These are phyloP conservation scores for Helianthus annuus DNA, from an alignment of 129 eudicot species.

Conservation along the genomic window DNA sequence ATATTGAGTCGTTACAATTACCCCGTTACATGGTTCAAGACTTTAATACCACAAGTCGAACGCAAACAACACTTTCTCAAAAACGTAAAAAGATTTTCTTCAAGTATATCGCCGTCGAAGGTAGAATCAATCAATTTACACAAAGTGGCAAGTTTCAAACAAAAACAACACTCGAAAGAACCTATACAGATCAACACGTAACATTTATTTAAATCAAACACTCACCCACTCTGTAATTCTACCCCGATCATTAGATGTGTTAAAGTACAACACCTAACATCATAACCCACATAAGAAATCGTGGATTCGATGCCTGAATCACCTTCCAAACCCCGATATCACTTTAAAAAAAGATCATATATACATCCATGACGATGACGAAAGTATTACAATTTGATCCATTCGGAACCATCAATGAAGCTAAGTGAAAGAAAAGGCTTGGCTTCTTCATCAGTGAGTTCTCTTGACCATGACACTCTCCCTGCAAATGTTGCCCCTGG, in stretches of 20 bases:
- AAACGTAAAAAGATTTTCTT: background rate
- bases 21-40: background rate
- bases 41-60: background rate
- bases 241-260: conserved; percentile 9
- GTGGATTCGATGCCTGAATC: conserved; percentile 19
- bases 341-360: conserved; percentile 17
- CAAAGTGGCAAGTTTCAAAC: background rate
- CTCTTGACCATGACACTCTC: conserved; percentile 96
- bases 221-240: background rate
- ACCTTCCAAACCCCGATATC: background rate
- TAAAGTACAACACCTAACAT: conserved; percentile 22
- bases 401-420: conserved; percentile 95
- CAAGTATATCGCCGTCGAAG: background rate
- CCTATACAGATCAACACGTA: background rate
- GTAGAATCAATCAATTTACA: background rate
- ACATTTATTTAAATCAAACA: conserved; percentile 11
- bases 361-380: conserved; percentile 7
- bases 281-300: conserved; percentile 15
- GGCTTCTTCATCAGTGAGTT: conserved; percentile 90
- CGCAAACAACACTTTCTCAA: background rate
- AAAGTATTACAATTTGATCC: conserved; percentile 57
- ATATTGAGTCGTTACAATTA: background rate
- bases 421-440: conserved; percentile 91
- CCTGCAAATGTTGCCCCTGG: conserved; percentile 95
- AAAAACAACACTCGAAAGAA: conserved; percentile 18